phyloP scores from a whole-genome alignment of 2,329 filamentous ascomycete genomes.

The Nemania diffusa region DNA sequence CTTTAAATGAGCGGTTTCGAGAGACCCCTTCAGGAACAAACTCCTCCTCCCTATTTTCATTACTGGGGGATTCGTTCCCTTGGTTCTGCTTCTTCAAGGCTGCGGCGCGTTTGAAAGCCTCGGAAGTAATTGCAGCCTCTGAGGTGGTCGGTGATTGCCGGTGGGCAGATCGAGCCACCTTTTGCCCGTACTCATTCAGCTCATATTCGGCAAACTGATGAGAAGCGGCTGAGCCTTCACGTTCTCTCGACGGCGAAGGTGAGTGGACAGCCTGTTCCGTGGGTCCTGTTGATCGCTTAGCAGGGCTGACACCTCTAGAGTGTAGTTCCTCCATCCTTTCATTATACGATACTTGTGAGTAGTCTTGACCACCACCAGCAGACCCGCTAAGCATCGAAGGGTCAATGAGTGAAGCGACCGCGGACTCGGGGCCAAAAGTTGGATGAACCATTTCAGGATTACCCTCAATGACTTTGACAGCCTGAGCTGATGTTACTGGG shows the following conservation, averaged over 20 bases:
- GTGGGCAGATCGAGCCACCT: conserved; percentile 59
- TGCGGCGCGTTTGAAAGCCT: conserved; percentile 62
- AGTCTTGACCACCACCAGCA: conserved; percentile 61
- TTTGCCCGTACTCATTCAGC: conserved; percentile 67
- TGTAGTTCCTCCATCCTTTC: conserved; percentile 30
- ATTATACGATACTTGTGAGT: conserved; percentile 50
- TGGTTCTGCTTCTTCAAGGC: conserved; percentile 59
- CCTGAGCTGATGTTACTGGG: conserved; percentile 71
- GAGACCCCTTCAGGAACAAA: conserved; percentile 63
- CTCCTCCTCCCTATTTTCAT: conserved; percentile 52
- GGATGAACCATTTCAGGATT: conserved; percentile 82
- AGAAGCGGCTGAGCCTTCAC: conserved; percentile 48
- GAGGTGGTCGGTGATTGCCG: conserved; percentile 65
- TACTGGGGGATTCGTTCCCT: conserved; percentile 52
- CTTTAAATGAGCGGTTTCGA: conserved; percentile 73
- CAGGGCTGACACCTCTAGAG: conserved; percentile 53
- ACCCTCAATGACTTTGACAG: conserved; percentile 75
- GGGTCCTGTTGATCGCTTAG: conserved; percentile 54
- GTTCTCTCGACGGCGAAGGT: conserved; percentile 49
- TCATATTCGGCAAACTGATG: conserved; percentile 67
- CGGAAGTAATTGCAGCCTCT: conserved; percentile 67
- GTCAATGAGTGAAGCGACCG: conserved; percentile 79
- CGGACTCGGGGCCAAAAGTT: conserved; percentile 81
- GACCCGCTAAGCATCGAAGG: conserved; percentile 76
- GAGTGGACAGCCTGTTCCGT: conserved; percentile 55